Evolutionary conservation across 495 filamentous ascomycete genomes (phyloP), one percentile per base, ranked within the genome.

Genomic region (Penicillium crystallinum): DNA sequence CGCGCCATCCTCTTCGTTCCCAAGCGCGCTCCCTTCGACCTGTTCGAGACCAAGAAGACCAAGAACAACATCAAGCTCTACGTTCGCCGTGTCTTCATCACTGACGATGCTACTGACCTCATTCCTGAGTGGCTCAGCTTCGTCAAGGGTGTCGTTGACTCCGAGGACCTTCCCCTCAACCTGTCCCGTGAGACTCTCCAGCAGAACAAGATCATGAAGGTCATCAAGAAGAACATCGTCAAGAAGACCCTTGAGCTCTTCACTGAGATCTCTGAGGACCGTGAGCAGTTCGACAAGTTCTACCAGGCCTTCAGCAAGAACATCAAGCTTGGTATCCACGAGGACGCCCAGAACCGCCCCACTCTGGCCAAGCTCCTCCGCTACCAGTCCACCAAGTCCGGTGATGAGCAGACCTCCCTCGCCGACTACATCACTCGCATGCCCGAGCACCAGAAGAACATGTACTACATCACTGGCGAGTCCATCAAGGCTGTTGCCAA

Each of bases 21-120:
- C 72, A 98, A 98, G 88, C 93, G 93, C 66, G 93, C 93, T 75
- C 93, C 93, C 58, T 98, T 98, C 77, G 93, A 98, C 67, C 89
- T 98, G 50, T 98, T 98, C 77, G 93, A 98, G 85, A 96, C 95
- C 60, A 98, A 98, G 88, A 95, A 96, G 86, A 96, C 91, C 68
- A 98, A 98, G 90, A 97, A 97, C 85, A 98, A 98, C 87, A 97
- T 98, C 83, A 98, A 98, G 83, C 86, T 98, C 65, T 98, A 98
- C 77, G 93, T 98, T 62, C 93, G 93, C 73, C 95, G 93, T 73
- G 93, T 98, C 75, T 98, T 98, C 86, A 98, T 98, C 81, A 98
- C 93, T 49, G 93, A 98, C 62, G 93, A 98, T 77, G 91, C 91
- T 58, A 97, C 92, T 65, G 93, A 98, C 70, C 86, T 98, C 77